These are phyloP conservation scores for Fraxinus greggii DNA, from an alignment of 305 asterid genomes.

Conservation along the genomic window DNA sequence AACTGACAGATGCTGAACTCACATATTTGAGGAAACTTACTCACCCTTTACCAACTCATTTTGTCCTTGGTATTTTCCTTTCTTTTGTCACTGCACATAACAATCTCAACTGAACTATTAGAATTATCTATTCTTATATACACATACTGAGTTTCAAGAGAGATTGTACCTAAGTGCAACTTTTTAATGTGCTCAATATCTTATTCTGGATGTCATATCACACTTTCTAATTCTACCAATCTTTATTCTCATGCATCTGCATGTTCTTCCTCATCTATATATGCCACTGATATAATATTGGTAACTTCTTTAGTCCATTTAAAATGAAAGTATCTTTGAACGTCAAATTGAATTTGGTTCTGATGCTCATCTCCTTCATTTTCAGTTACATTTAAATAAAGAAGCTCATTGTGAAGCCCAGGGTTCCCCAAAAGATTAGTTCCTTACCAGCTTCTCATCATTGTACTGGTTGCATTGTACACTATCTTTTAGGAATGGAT, in stretches of 20 bases:
- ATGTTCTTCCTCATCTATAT: not conserved
- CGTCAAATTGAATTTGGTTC: not conserved
- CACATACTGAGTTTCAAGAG: not conserved
- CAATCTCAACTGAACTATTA: conserved; percentile 1
- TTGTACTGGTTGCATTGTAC: not conserved
- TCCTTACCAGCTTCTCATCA: not conserved
- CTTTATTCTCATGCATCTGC: not conserved
- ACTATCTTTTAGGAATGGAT: not conserved
- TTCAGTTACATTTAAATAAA: not conserved
- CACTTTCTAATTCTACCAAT: not conserved
- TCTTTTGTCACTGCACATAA: conserved; percentile 14
- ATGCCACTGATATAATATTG: not conserved
- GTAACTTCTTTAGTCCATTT: not conserved
- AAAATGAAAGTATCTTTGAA: not conserved
- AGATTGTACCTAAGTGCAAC: not conserved
- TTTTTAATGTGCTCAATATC: not conserved
- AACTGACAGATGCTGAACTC: conserved; percentile 76
- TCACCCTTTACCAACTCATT: conserved; percentile 83
- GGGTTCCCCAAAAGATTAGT: not conserved
- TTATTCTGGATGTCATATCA: not conserved
- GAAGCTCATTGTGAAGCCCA: not conserved
- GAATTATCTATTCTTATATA: not conserved
- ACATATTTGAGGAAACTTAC: conserved; percentile 83
- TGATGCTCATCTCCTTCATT: not conserved
- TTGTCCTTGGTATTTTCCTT: conserved; percentile 73